Conservation (phyloP, 2,329 filamentous ascomycete genomes). For the Neoascochyta sp. region DNA sequence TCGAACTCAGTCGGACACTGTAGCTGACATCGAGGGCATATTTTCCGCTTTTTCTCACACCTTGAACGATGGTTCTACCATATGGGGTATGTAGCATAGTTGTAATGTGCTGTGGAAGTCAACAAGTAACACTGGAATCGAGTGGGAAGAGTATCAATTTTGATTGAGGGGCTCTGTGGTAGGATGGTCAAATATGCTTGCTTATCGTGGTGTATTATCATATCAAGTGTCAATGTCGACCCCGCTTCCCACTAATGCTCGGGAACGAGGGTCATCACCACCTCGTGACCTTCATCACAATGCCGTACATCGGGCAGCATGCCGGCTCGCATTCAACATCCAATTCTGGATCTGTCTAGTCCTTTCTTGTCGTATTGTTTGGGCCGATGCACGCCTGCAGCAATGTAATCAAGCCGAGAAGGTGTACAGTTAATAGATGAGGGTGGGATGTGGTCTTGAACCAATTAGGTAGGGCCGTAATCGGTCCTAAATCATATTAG, state of each 20-base stretch:
- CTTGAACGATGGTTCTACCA: constrained; percentile 2
- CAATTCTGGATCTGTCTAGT: not conserved
- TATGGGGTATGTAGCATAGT: constrained; percentile 11
- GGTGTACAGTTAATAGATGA: no score
- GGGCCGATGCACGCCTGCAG: no score
- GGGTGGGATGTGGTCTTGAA: no score
- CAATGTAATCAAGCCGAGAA: no score
- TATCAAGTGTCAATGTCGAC: constrained; percentile 11
- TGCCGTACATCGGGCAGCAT: constrained; percentile 15
- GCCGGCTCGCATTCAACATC: constrained; percentile 15
- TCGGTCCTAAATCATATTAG: no score
- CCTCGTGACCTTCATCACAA: constrained; percentile 19
- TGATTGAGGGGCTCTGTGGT: no score
- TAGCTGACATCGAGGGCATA: constrained; percentile 1
- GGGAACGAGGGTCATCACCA: constrained; percentile 13
- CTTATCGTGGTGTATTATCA: constrained; percentile 21
- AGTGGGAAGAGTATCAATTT: no score
- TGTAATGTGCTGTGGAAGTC: no score
- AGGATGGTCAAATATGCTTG: no score
- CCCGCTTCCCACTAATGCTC: constrained; percentile 16
- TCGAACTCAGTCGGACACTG: constrained; percentile 11
- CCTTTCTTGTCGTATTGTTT: not conserved
- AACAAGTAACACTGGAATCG: no score
- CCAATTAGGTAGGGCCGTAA: no score
- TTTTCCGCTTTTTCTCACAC: constrained; percentile 2